Percentiles rank a stretch among this genome's conserved stretches.
Evolutionary conservation across 495 filamentous ascomycete genomes (phyloP).

Genomic region (Viridothelium virens): DNA sequence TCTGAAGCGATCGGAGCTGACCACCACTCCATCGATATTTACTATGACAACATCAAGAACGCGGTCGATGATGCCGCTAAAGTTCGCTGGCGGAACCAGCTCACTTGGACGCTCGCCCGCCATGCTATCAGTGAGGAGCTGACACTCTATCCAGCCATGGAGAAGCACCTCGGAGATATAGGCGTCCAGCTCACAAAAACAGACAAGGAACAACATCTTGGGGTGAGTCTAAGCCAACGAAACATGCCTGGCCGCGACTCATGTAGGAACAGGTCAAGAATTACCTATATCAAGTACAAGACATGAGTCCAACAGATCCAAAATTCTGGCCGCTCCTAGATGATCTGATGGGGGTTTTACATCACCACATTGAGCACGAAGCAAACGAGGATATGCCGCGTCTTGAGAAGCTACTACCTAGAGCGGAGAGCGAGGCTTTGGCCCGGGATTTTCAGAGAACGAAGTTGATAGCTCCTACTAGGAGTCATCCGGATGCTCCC

Average conservation of each 20-base stretch:
- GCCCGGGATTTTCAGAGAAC: constrained; percentile 12
- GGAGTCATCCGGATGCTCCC: constrained; percentile 15
- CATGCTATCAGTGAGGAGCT: constrained; percentile 61
- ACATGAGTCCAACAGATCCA: constrained; percentile 39
- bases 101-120: constrained; percentile 64
- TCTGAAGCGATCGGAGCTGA: constrained; percentile 53
- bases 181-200: constrained; percentile 49
- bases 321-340: constrained; percentile 48
- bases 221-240: constrained; percentile 30
- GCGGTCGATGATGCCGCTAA: too few species aligned
- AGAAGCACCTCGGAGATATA: constrained; percentile 48
- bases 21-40: constrained; percentile 53
- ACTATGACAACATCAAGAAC: constrained; percentile 42
- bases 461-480: constrained; percentile 11
- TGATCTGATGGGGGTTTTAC: constrained; percentile 44
- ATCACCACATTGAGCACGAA: constrained; percentile 55
- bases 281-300: constrained; percentile 53
- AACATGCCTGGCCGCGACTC: not conserved
- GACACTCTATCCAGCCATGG: constrained; percentile 60
- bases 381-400: constrained; percentile 42
- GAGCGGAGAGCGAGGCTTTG: constrained; percentile 11
- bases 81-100: too few species aligned
- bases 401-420: constrained; percentile 11
- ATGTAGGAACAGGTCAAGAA: constrained; percentile 50
- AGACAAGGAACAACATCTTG: constrained; percentile 52